phyloP scores from a whole-genome alignment of 75 land plant genomes.

The Selaginella tamariscina region DNA sequence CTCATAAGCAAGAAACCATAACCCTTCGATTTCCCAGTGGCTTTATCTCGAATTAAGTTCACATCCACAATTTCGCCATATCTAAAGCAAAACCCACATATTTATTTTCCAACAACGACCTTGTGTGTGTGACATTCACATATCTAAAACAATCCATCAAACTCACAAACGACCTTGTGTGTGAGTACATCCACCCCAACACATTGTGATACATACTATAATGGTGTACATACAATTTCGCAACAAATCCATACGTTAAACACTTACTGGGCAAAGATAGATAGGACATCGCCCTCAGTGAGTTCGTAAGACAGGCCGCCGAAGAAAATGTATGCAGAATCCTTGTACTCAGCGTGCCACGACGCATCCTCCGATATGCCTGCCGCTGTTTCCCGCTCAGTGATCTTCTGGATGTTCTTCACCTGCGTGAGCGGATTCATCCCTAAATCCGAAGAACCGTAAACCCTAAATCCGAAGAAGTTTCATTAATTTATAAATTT shows the following conservation, averaged over 20 bases:
- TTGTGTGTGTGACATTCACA: not conserved
- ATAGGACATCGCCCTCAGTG: slow-evolving; percentile 94
- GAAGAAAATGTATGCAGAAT: slow-evolving; percentile 76
- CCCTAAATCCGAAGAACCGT: no score
- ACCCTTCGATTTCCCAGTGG: slow-evolving; percentile 85
- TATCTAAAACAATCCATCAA: not conserved
- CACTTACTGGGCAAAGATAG: slow-evolving; percentile 82
- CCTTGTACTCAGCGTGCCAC: slow-evolving; percentile 94
- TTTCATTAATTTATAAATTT: no score
- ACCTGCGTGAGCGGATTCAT: slow-evolving; percentile 96
- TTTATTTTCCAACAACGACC: no score
- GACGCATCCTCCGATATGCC: slow-evolving; percentile 84
- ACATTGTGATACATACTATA: not conserved
- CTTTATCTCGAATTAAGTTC: slow-evolving; percentile 89
- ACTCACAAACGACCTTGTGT: no score
- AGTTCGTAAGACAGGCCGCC: slow-evolving; percentile 86
- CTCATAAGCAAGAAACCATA: slow-evolving; percentile 91
- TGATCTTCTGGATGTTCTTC: slow-evolving; percentile 77
- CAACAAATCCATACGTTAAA: not conserved
- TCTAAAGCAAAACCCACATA: no score
- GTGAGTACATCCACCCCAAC: not conserved
- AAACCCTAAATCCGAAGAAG: no score
- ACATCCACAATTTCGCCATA: slow-evolving; percentile 96
- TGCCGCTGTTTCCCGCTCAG: slow-evolving; percentile 51
- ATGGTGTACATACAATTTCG: not conserved